Evolutionary conservation across 352 stramenopile species (phyloP), one percentile per base, ranked within the genome.

Genomic region (Blastocystis sp.): DNA sequence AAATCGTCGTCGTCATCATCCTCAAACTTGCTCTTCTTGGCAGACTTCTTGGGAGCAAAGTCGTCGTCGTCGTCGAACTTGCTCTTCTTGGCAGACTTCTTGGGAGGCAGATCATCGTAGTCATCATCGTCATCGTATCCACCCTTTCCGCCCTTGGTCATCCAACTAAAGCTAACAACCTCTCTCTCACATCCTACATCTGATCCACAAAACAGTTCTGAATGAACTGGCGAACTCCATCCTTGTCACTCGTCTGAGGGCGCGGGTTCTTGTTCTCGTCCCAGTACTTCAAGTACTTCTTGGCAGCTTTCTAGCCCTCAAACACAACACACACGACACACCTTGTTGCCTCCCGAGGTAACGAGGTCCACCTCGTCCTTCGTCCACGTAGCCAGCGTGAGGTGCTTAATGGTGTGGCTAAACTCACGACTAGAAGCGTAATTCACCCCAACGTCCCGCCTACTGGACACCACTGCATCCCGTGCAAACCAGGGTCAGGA

Each of bases 141-240:
- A 9, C 29, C 29, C 59, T 71, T 38, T 49, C 32, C 59, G 14
- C 32, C 29, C 46, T 57, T 64, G 8, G 11, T 18, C 9, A 21
- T 36, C 54, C 54, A 64, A 29, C 54, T 64, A 64, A n/a, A 29
- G 9, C 46, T 36, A 0, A 18, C 29, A 27, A 64, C 16, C n/a
- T 32, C n/a, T 36, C 7, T 21, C 29, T 18, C 0, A 21, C 11
- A 21, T 18, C n/a, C 32, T 11, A 78, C 32, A 78, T 78, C 1
- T 78, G 46, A 69, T 78, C 67, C 14, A 65, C 67, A 29, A 78
- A 78, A 56, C 67, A 78, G 38, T 78, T 69, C 67, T 78, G 46
- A 56, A 78, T 78, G 53, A 78, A 78, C 53, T 57, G 8, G 16
- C 38, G 29, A 14, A 78, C 53, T 67, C 67, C 46, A 7, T 46